These are phyloP conservation scores for Sutorius eximius DNA, from an alignment of 1,284 basidiomycete genomes.

Conservation along the genomic window DNA sequence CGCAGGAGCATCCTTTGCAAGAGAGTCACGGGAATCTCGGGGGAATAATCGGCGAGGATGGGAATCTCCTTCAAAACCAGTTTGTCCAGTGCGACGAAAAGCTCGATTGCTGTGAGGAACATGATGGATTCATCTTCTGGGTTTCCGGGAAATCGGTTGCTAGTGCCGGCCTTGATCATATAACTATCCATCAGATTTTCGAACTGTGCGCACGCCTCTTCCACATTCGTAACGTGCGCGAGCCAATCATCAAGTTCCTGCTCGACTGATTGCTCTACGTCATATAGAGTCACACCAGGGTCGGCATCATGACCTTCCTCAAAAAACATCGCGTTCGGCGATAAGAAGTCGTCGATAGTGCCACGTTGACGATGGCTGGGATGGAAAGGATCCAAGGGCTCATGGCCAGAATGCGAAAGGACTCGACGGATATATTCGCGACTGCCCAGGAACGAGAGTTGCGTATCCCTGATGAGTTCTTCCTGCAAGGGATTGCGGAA, in stretches of 20 bases:
- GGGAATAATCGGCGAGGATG: slow-evolving; percentile 45
- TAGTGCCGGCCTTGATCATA: neutral
- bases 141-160: neutral
- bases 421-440: slow-evolving; percentile 23
- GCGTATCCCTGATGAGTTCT: slow-evolving; percentile 28
- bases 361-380: slow-evolving; percentile 5
- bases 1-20: slow-evolving; percentile 44
- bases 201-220: slow-evolving; percentile 12
- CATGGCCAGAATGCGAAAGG: neutral
- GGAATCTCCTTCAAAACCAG: slow-evolving; percentile 34
- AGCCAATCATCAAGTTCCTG: slow-evolving; percentile 34
- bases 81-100: slow-evolving; percentile 48
- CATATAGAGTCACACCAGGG: slow-evolving; percentile 25
- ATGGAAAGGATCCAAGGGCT: slow-evolving; percentile 5
- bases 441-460: slow-evolving; percentile 30
- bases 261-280: slow-evolving; percentile 36
- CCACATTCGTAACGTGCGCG: slow-evolving; percentile 3
- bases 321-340: slow-evolving; percentile 15
- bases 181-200: slow-evolving; percentile 32
- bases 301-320: slow-evolving; percentile 3
- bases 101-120: slow-evolving; percentile 43
- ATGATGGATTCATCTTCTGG: slow-evolving; percentile 18
- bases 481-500: slow-evolving; percentile 26
- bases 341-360: slow-evolving; percentile 17
- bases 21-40: slow-evolving; percentile 40